phyloP scores from a whole-genome alignment of 805 yeast genomes.

The Saccharomyces eubayanus region DNA sequence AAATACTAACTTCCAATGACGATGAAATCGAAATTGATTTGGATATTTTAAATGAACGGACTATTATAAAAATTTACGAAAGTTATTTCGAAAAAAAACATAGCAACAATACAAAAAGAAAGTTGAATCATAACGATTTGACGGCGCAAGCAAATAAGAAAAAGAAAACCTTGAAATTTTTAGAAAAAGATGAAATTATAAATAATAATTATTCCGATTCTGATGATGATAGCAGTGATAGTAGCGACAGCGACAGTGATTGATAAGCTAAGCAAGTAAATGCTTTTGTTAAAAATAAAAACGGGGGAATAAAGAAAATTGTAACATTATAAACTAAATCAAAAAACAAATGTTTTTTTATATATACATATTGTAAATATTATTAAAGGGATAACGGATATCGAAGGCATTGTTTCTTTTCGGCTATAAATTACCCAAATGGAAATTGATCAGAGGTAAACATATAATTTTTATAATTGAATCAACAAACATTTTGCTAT shows the following conservation, averaged over 20 bases:
- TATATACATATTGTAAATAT: not conserved
- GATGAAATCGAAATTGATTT: constrained; percentile 96
- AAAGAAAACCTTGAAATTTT: constrained; percentile 8
- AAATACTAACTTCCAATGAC: constrained; percentile 41
- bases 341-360: not conserved
- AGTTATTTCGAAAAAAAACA: constrained; percentile 55
- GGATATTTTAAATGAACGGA: constrained; percentile 80
- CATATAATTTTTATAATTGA: not conserved
- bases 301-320: not conserved
- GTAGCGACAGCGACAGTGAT: not conserved
- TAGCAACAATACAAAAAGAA: not conserved
- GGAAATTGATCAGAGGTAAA: not conserved
- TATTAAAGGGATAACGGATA: not conserved
- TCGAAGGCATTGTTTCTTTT: not conserved
- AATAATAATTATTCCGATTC: not conserved
- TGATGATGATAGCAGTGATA: constrained; percentile 11
- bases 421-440: not conserved
- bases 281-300: not conserved
- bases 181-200: constrained; percentile 10
- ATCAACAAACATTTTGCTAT: not conserved
- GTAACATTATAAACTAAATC: not conserved
- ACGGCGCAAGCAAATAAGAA: not conserved
- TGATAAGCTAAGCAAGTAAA: not conserved
- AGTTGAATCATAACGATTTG: not conserved
- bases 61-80: constrained; percentile 74